Conservation (phyloP, 169 alveolate genomes). For the Cyclospora cayetanensis region DNA sequence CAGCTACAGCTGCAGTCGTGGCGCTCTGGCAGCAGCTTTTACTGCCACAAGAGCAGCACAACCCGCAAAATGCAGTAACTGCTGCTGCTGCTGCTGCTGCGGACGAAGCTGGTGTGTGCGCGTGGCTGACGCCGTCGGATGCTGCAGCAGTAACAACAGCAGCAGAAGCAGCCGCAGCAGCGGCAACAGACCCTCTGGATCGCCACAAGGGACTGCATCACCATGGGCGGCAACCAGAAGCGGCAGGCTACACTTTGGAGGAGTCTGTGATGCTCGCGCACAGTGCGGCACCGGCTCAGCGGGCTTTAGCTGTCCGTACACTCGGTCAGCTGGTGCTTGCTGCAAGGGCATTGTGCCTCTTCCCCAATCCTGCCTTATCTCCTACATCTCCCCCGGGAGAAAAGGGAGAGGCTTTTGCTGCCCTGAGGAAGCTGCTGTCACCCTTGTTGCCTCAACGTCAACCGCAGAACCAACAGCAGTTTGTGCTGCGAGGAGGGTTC, state of each 20-base stretch:
- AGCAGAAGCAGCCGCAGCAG: conserved; percentile 62
- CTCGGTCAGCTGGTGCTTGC: conserved; percentile 58
- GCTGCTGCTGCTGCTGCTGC: conserved; percentile 23
- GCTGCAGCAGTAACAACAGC: conserved; percentile 49
- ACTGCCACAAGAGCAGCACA: not conserved
- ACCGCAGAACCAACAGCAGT: conserved; percentile 16
- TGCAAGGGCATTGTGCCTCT: conserved; percentile 21
- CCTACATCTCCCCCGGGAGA: not conserved
- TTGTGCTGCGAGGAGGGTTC: conserved; percentile 34
- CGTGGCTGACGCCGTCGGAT: conserved; percentile 13
- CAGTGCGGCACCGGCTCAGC: conserved; percentile 72
- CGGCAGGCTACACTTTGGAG: conserved; percentile 74
- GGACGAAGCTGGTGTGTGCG: conserved; percentile 16
- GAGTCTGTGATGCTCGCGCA: conserved; percentile 73
- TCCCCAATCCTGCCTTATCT: not conserved
- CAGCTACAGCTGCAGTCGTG: conserved; percentile 52
- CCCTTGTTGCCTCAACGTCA: conserved; percentile 14
- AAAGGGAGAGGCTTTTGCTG: not conserved
- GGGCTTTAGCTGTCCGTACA: conserved; percentile 73
- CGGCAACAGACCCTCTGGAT: conserved; percentile 60
- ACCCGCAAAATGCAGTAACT: not conserved
- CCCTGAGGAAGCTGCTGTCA: not conserved
- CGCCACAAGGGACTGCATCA: conserved; percentile 74
- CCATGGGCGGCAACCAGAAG: conserved; percentile 72
- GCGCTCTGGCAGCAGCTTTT: conserved; percentile 46